Percentiles rank a stretch among this genome's conserved stretches.
These are phyloP conservation scores for Botryotinia convoluta DNA, from an alignment of 2,329 filamentous ascomycete species.

Conservation along the genomic window DNA sequence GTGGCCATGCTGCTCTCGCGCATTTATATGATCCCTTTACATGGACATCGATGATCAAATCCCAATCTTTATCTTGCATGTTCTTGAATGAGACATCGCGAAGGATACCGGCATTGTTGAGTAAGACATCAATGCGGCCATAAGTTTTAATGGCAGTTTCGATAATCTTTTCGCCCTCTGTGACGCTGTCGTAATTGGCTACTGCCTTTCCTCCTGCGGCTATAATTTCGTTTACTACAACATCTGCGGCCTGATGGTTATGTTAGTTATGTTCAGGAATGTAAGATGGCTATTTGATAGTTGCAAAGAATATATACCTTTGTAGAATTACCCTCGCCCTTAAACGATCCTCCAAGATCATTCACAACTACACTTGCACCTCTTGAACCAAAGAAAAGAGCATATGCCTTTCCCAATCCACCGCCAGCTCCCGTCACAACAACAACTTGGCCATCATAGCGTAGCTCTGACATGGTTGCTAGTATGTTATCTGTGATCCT, in stretches of 20 bases:
- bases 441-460: conserved; percentile 85
- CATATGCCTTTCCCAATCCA: conserved; percentile 78
- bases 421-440: conserved; percentile 85
- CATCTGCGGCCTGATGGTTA: conserved; percentile 67
- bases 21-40: conserved; percentile 95
- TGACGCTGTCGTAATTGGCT: conserved; percentile 94
- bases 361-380: conserved; percentile 96
- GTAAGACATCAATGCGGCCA: conserved; percentile 87
- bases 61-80: conserved; percentile 96
- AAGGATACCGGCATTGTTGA: conserved; percentile 95
- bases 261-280: conserved; percentile 18
- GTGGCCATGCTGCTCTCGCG: conserved; percentile 88
- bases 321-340: conserved; percentile 82
- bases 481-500: neutral
- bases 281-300: neutral
- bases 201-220: conserved; percentile 90
- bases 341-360: conserved; percentile 88
- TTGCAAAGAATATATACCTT: conserved; percentile 57
- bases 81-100: conserved; percentile 98
- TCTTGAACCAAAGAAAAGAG: conserved; percentile 82
- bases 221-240: conserved; percentile 80
- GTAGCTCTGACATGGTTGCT: conserved; percentile 55
- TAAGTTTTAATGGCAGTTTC: conserved; percentile 77
- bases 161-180: conserved; percentile 92
- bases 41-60: conserved; percentile 89